These are phyloP conservation scores for Aureobasidium leucospermi DNA, from an alignment of 2,329 filamentous ascomycete species.

Conservation along the genomic window DNA sequence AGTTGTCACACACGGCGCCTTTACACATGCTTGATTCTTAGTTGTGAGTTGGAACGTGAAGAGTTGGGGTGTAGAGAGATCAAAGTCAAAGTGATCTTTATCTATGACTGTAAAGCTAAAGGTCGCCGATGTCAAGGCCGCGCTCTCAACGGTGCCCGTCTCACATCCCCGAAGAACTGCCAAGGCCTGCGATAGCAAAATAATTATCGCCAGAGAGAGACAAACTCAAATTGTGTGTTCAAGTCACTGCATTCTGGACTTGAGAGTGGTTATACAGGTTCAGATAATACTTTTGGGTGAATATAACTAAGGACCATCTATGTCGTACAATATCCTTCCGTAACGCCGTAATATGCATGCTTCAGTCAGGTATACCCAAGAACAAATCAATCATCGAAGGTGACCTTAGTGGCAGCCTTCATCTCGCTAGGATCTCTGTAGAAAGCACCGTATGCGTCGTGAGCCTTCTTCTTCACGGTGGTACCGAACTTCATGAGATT, in stretches of 20 bases:
- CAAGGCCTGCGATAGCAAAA: not conserved
- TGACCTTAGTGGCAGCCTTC: slow-evolving; percentile 85
- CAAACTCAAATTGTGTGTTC: not conserved
- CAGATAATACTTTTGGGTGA: slow-evolving; percentile 11
- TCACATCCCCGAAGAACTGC: not conserved
- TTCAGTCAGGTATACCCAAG: slow-evolving; percentile 4
- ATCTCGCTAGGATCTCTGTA: slow-evolving; percentile 78
- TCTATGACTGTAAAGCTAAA: not conserved
- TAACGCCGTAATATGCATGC: slow-evolving; percentile 10
- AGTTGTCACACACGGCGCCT: slow-evolving; percentile 54
- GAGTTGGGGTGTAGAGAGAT: not conserved
- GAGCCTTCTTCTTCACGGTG: slow-evolving; percentile 97
- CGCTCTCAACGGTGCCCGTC: not conserved
- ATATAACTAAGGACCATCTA: slow-evolving; percentile 6
- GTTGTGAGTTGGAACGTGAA: not conserved
- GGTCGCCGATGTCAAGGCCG: not conserved
- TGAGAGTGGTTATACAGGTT: not conserved
- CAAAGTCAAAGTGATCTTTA: not conserved
- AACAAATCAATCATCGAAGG: slow-evolving; percentile 55
- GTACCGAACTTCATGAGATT: slow-evolving; percentile 91
- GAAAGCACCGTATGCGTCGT: slow-evolving; percentile 91
- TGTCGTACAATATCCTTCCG: slow-evolving; percentile 5
- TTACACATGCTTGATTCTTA: slow-evolving; percentile 53
- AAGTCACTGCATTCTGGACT: not conserved
- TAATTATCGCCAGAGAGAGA: not conserved